Evolutionary conservation across 176 grass and related monocot genomes (phyloP), one percentile per base, ranked within the genome.

Genomic region (Oryza coarctata): DNA sequence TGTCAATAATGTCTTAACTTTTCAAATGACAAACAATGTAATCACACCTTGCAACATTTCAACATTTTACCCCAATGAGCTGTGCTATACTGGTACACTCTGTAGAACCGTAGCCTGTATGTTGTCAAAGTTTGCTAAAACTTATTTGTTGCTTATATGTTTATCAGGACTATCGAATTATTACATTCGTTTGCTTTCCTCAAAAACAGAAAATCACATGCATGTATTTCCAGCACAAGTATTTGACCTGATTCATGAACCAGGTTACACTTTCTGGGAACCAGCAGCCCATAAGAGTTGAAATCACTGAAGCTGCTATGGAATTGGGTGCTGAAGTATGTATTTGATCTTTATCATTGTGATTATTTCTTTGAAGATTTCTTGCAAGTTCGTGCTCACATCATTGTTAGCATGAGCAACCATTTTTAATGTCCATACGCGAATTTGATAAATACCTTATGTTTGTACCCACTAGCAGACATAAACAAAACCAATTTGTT

Each of bases 181-280:
- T 43, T 9, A 33, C 33, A 47, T 79, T 76, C 3, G 60, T 86
- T 80, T 75, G 27, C 76, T 7, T 88, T 83, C 27, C 35, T 70
- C n/a, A 60, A 30, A 45, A 73, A n/a, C n/a, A n/a, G 8, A 73
- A 73, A 73, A 34, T 62, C 18, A 47, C 12, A 78, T 34, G 75
- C 15, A 60, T 67, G 52, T 55, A 68, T n/a, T 86, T 74, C 45
- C 17, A 14, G 27, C 65, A 14, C 23, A 73, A 73, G 68, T 55
- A 80, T 58, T 62, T 71, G 28, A 41, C 18, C 76, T 77, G 27
- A 25, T 82, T 29, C 18, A 15, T 67, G 63, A 68, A 45, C 44
- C 58, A 99, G 97, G 97, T 91, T 76, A 99, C 97, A 70, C 91
- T 99, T 85, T 92, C 97, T 81, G 97, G 97, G 76, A 99, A 99